These are phyloP conservation scores for Berkeleyomyces basicola DNA, from an alignment of 2,329 filamentous ascomycete species.

Conservation along the genomic window DNA sequence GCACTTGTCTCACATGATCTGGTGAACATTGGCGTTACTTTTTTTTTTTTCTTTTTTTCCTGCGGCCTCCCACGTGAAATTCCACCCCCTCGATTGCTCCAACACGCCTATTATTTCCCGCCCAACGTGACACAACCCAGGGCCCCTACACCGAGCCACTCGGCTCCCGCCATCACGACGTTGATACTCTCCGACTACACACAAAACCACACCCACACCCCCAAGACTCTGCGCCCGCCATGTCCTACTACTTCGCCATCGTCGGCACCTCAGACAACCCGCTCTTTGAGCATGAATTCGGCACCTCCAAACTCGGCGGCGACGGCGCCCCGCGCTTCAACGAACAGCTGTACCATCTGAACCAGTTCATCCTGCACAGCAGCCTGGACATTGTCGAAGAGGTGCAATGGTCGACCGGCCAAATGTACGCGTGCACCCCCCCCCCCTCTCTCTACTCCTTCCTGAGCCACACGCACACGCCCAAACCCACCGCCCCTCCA, in stretches of 20 bases:
- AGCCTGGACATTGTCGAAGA: constrained; percentile 92
- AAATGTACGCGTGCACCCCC: constrained; percentile 45
- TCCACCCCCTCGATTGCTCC: too few species aligned
- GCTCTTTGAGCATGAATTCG: constrained; percentile 92
- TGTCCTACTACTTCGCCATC: constrained; percentile 99
- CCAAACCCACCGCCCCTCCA: constrained; percentile 93
- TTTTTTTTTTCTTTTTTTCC: neutral
- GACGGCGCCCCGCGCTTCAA: constrained; percentile 82
- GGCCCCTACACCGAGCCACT: neutral
- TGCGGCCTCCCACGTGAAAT: too few species aligned
- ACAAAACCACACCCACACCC: neutral
- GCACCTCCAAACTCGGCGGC: constrained; percentile 87
- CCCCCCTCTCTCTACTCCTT: constrained; percentile 10
- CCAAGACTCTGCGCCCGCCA: constrained; percentile 26
- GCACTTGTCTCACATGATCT: too few species aligned
- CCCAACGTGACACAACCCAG: neutral
- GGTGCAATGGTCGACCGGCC: constrained; percentile 76
- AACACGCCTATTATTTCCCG: too few species aligned
- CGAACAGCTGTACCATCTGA: constrained; percentile 79
- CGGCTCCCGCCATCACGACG: neutral
- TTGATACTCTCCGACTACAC: neutral
- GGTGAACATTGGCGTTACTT: neutral
- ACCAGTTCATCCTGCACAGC: constrained; percentile 93
- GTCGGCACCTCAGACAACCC: constrained; percentile 91
- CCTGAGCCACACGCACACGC: neutral